These are phyloP conservation scores for Lyophyllum shimeji DNA, from an alignment of 768 basidiomycete genomes.

Conservation along the genomic window DNA sequence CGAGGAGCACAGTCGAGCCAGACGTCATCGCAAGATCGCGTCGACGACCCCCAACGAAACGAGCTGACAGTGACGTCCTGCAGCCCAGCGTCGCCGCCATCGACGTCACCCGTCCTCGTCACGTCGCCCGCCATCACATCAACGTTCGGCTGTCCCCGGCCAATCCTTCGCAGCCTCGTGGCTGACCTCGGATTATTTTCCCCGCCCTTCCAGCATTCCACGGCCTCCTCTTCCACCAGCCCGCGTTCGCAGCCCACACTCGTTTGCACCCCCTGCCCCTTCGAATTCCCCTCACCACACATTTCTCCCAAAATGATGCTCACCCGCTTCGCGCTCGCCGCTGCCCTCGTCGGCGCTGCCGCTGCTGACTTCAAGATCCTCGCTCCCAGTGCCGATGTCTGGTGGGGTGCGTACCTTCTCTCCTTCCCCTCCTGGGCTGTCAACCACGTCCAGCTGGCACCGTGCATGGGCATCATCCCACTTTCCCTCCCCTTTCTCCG, in stretches of 20 bases:
- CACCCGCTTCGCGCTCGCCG: constrained; percentile 30
- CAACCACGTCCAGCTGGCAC: no score
- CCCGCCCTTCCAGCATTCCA: no score
- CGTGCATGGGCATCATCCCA: background rate
- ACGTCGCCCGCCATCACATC: background rate
- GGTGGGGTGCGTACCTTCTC: constrained; percentile 59
- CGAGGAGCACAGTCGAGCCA: background rate
- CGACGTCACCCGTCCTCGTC: background rate
- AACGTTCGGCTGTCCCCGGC: background rate
- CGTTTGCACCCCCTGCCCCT: constrained; percentile 5
- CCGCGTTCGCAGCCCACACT: constrained; percentile 11
- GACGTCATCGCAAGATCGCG: no score
- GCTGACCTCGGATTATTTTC: background rate
- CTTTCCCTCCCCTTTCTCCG: background rate
- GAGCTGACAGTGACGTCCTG: no score
- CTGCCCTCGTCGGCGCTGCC: constrained; percentile 37
- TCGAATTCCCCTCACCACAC: no score
- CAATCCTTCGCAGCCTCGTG: background rate
- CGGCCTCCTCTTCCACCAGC: background rate
- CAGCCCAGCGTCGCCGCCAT: no score
- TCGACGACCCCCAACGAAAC: no score
- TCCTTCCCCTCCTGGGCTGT: background rate
- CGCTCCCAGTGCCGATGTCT: constrained; percentile 42
- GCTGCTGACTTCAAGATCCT: constrained; percentile 45
- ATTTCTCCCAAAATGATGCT: constrained; percentile 9